Base-by-base conservation (phyloP, 2,329 filamentous ascomycete species). In the Phialophora tarda region DNA sequence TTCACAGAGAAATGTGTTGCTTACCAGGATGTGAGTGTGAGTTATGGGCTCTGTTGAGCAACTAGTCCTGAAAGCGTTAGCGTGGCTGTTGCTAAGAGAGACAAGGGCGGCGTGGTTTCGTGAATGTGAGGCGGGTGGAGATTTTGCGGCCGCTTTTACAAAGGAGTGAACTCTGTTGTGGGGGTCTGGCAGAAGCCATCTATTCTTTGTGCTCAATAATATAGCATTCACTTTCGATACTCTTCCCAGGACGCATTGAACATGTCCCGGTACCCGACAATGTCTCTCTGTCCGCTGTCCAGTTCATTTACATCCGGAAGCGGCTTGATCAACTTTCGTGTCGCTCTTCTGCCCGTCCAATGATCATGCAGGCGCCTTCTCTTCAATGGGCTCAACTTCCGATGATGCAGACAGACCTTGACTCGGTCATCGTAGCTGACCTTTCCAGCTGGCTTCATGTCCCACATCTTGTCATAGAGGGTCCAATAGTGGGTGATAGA, bases 231-330 rank as follows among this genome's bases (percentile, higher is more conserved):
- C 38, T 61, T 63, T 30, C 54, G 61, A 54, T 69, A 69, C 38
- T 69, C 67, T 26, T 69, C 62, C 65, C 64, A 69, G 10, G 67
- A 67, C 12, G 67, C 56, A 63, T 67, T 54, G 62, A 69, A 69
- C 11, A 69, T 44, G 50, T 69, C 67, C 51, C 59, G 59, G 28
- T 69, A 69, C 55, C 59, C 54, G 23, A 69, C 67, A 51, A 69
- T 60, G 28, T 60, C 59, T 17, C 62, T 59, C 26, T 44, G 26
- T 50, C 34, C 51, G 23, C 41, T 38, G 30, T 59, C 26, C 28
- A 21, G 32, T 34, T 12, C 34, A 30, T 26, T 10, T 7, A 62
- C 51, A 50, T 26, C n/a, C 44, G 26, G 26, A 17, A 30, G 10
- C 23, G 28, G 47, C 44, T 12, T 30, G 30, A 6, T 38, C 59